Evolutionary conservation across 2,329 filamentous ascomycete species (phyloP).

Genomic region (Trichophyton benhamiae): DNA sequence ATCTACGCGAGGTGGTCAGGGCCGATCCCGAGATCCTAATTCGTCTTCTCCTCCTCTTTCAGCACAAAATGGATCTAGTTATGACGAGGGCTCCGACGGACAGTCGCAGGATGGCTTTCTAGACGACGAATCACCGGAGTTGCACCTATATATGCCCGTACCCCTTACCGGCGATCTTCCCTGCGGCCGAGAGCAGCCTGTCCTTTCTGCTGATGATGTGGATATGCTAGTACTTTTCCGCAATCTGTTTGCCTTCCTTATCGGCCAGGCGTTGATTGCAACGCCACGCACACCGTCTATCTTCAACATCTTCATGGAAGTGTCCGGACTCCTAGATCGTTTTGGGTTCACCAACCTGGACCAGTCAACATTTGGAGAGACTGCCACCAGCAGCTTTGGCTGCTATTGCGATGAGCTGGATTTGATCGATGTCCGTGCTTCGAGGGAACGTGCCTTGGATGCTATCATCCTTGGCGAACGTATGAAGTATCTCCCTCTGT

Average conservation of each 20-base stretch:
- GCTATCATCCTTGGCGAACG: constrained; percentile 78
- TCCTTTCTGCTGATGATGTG: constrained; percentile 37
- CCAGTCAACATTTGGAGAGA: constrained; percentile 51
- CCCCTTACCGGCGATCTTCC: constrained; percentile 41
- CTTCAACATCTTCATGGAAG: constrained; percentile 50
- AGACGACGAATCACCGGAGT: constrained; percentile 36
- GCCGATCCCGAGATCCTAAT: constrained; percentile 15
- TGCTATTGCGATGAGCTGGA: constrained; percentile 62
- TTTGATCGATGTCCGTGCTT: constrained; percentile 67
- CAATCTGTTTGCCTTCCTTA: constrained; percentile 52
- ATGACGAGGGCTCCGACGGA: constrained; percentile 35
- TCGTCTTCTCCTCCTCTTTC: constrained; percentile 20
- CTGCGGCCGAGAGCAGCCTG: constrained; percentile 17
- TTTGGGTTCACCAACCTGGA: constrained; percentile 52
- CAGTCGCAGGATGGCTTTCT: constrained; percentile 37
- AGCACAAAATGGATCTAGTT: constrained; percentile 21
- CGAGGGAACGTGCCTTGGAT: constrained; percentile 79
- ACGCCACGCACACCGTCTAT: constrained; percentile 43
- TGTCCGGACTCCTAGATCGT: constrained; percentile 44
- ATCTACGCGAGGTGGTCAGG: constrained; percentile 15
- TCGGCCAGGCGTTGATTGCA: constrained; percentile 50
- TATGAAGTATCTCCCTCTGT: constrained; percentile 69
- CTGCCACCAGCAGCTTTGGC: constrained; percentile 39
- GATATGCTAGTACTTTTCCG: constrained; percentile 48
- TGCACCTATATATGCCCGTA: constrained; percentile 49